These are phyloP conservation scores for Apophysomyces sp. DNA, from an alignment of 371 early-diverging fungal species.

Conservation along the genomic window DNA sequence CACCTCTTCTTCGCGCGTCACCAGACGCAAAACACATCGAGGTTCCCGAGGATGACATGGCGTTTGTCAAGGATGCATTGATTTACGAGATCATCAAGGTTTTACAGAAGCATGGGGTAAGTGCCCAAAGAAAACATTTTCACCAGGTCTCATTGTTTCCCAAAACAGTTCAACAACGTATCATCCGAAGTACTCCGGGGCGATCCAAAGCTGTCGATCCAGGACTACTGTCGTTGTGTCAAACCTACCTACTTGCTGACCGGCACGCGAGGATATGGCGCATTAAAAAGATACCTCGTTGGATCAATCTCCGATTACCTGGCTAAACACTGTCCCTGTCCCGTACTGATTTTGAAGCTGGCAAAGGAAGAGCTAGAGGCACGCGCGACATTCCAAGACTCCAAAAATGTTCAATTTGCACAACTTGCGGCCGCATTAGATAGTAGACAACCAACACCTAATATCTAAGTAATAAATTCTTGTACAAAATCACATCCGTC, in stretches of 20 bases:
- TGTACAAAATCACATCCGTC: too few relatives aligned
- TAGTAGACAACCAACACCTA: not conserved
- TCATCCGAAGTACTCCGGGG: conserved; percentile 31
- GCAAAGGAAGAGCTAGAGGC: conserved; percentile 29
- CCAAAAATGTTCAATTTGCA: conserved; percentile 12
- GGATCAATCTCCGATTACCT: conserved; percentile 39
- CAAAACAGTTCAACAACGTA: conserved; percentile 34
- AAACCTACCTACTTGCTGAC: conserved; percentile 31
- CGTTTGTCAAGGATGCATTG: conserved; percentile 11
- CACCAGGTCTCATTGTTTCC: not conserved
- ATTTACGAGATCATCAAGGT: conserved; percentile 18
- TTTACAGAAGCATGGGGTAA: conserved; percentile 24
- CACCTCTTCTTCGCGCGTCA: conserved; percentile 5
- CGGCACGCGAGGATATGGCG: conserved; percentile 28
- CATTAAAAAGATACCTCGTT: conserved; percentile 29
- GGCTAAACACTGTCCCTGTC: conserved; percentile 32
- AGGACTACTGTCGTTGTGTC: conserved; percentile 29
- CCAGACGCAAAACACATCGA: not conserved
- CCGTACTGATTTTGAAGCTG: conserved; percentile 32
- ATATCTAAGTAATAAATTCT: too few relatives aligned
- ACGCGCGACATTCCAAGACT: conserved; percentile 14
- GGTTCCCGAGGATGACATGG: not conserved
- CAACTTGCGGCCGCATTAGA: conserved; percentile 12
- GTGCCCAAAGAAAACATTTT: not conserved
- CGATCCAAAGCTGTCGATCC: conserved; percentile 31